Base-by-base conservation (phyloP, 2,329 filamentous ascomycete genomes). In the Erysiphe pisi region DNA sequence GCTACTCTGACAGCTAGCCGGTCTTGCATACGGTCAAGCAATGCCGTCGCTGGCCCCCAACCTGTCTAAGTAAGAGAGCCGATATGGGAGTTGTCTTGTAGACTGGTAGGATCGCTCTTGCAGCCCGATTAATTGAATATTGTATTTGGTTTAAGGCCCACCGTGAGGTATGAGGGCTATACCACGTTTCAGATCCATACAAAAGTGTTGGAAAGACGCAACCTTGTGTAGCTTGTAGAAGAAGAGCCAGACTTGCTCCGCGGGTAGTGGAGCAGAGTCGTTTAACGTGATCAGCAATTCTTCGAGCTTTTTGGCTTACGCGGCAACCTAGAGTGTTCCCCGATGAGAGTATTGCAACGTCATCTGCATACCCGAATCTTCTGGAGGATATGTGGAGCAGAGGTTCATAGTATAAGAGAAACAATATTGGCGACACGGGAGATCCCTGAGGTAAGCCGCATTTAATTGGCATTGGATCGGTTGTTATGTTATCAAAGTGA, bases 381-480 rank as follows among this genome's bases (percentile, higher is more conserved):
- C 49, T 8, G 7, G 49, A 3, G 14, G 14, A 14, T 22, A 16
- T 28, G 28, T 65, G 9, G 4, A 65, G 31, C 6, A 65, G 16
- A 7, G 61, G 61, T 16, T 65, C 61, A 6, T 9, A 6, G 61
- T 28, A 65, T 7, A 65, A 25, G 16, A 71, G 8, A 31, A 71
- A 71, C 16, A 71, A 20, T 43, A 71, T 71, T 12, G 4, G 36
- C 20, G 31, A 71, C 7, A 31, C 68, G 11, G 31, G 68, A 25
- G 28, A 71, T 22, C 68, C 68, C 20, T 71, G 68, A 16, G 28
- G 28, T 45, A 71, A 71, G 68, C 40, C 68, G 49, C 49, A 52
- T 16, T 3, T 22, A 22, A 52, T 14, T 52, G 49, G 49, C 49
- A 22, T 16, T 1, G 14, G 14, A 3, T 14, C 2, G 49, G 49